These are phyloP conservation scores for Combretum micranthum DNA, from an alignment of 345 rosid genomes.

Conservation along the genomic window DNA sequence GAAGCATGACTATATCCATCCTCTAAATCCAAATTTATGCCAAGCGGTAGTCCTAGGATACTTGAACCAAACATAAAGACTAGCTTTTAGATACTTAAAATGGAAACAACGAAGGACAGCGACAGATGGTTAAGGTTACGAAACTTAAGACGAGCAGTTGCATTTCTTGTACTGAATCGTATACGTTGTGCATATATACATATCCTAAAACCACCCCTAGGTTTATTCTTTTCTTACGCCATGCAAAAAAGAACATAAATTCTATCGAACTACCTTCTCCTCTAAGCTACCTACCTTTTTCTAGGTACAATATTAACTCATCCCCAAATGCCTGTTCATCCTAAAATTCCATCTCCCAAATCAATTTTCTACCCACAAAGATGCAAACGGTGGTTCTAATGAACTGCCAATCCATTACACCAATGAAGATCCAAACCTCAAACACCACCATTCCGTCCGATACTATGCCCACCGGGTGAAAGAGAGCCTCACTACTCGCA, in stretches of 20 bases:
- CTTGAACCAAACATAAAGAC: no score
- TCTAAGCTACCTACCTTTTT: slow-evolving; percentile 12
- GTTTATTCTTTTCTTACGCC: slow-evolving; percentile 42
- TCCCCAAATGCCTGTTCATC: not conserved
- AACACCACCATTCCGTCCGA: slow-evolving; percentile 29
- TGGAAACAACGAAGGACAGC: no score
- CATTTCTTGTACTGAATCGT: no score
- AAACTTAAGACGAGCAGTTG: no score
- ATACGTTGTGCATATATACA: no score
- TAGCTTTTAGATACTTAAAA: no score
- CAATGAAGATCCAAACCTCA: slow-evolving; percentile 6
- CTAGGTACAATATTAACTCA: not conserved
- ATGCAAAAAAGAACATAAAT: slow-evolving; percentile 11
- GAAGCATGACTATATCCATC: no score
- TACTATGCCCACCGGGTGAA: slow-evolving; percentile 50
- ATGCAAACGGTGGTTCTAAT: slow-evolving; percentile 17
- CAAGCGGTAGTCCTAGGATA: no score
- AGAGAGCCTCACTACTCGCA: slow-evolving; percentile 56
- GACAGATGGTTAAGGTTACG: no score
- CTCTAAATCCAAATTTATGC: no score
- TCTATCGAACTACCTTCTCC: slow-evolving; percentile 15
- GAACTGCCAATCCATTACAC: slow-evolving; percentile 17
- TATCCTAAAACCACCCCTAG: not conserved
- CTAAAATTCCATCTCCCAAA: not conserved
- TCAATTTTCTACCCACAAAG: not conserved